Conservation (phyloP, 345 rosid species). For the Linum trigynum region DNA sequence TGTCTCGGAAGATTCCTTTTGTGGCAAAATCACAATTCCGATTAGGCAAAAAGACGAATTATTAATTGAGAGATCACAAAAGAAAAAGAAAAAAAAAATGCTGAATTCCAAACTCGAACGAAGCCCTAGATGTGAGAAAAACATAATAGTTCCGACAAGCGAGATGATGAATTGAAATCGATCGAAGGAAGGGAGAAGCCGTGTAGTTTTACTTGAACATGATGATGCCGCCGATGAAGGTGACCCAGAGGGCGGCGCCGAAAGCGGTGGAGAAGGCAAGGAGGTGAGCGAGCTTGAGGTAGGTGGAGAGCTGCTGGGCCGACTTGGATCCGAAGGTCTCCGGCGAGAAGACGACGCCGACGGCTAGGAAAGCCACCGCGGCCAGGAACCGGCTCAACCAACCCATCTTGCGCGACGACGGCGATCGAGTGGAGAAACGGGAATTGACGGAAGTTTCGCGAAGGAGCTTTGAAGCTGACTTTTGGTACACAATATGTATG, state of each 20-base stretch:
- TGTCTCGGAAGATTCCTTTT: slow-evolving; percentile 84
- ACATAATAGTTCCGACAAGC: neutral
- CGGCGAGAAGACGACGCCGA: slow-evolving; percentile 79
- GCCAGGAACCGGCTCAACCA: slow-evolving; percentile 64
- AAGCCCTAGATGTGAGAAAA: neutral
- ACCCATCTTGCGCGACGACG: slow-evolving; percentile 37
- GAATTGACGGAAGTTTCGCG: neutral
- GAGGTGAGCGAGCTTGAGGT: slow-evolving; percentile 75
- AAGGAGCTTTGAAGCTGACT: too few relatives aligned
- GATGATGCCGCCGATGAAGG: slow-evolving; percentile 97
- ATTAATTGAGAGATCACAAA: neutral
- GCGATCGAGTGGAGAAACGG: neutral
- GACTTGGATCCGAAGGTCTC: slow-evolving; percentile 74
- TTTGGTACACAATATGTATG: too few relatives aligned
- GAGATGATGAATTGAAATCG: too few relatives aligned
- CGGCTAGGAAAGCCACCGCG: slow-evolving; percentile 68
- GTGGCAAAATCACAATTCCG: neutral
- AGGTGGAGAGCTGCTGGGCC: slow-evolving; percentile 32
- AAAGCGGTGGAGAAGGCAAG: slow-evolving; percentile 90
- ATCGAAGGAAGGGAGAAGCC: neutral
- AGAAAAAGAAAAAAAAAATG: neutral
- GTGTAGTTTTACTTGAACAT: slow-evolving; percentile 65
- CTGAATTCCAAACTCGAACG: neutral
- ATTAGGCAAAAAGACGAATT: neutral
- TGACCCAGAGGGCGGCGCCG: slow-evolving; percentile 96